These are phyloP conservation scores for Erodium maritimum DNA, from an alignment of 345 rosid species.

Conservation along the genomic window DNA sequence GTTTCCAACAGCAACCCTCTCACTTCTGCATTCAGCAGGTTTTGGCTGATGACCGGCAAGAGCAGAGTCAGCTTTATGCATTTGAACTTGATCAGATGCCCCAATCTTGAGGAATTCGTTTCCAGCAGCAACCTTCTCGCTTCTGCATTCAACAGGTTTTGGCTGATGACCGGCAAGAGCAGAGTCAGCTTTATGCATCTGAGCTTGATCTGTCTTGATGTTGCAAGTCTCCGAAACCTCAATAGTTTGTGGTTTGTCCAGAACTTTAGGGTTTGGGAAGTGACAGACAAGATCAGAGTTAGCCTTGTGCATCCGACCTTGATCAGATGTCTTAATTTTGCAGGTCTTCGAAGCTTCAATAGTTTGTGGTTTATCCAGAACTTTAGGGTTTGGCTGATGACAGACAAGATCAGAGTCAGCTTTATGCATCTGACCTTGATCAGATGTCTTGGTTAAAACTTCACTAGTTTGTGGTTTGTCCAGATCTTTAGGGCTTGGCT, in stretches of 20 bases:
- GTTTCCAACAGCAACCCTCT: conserved; percentile 12
- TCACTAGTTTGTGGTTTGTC: conserved; percentile 21
- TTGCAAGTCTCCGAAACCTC: not conserved
- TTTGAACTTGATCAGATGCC: conserved; percentile 10
- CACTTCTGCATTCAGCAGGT: conserved; percentile 16
- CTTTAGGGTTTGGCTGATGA: too few relatives aligned
- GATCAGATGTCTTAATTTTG: too few relatives aligned
- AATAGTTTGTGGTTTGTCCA: too few relatives aligned
- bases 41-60: conserved; percentile 16
- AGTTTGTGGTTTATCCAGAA: too few relatives aligned
- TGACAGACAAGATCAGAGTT: too few relatives aligned
- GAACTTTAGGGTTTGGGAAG: too few relatives aligned
- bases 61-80: conserved; percentile 11
- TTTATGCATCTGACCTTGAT: too few relatives aligned
- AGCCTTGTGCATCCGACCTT: too few relatives aligned
- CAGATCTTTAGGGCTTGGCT: conserved; percentile 22
- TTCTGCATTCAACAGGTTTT: conserved; percentile 12
- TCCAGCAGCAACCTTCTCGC: conserved; percentile 16
- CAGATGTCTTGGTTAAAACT: conserved; percentile 27
- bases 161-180: not conserved
- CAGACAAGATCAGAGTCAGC: too few relatives aligned
- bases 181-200: not conserved
- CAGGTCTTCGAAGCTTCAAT: conserved; percentile 14
- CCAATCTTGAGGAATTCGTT: conserved; percentile 10
- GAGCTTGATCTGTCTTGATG: not conserved